Evolutionary conservation across 306 rosid species (phyloP).

Genomic region (Cyclanthera cordifolia): DNA sequence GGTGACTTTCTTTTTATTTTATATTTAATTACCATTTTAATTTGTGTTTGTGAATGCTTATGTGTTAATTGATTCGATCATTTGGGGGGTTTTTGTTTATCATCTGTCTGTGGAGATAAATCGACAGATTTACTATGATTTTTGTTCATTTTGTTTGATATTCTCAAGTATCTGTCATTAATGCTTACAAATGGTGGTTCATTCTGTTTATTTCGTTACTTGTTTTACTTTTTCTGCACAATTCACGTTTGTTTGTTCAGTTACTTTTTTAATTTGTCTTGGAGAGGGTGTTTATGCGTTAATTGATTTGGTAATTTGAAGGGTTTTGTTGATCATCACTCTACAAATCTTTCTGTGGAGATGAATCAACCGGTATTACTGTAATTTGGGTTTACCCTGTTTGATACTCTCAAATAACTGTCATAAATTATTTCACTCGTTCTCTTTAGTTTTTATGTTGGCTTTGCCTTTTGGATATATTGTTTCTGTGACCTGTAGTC

Average conservation of each 20-base stretch:
- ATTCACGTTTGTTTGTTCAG: background rate
- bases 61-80: background rate
- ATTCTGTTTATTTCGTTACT: background rate
- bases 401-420: background rate
- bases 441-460: background rate
- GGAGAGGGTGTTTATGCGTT: background rate
- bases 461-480: background rate
- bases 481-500: background rate
- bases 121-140: background rate
- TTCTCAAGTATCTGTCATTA: background rate
- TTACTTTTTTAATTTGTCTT: background rate
- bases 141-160: background rate
- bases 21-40: background rate
- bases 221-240: background rate
- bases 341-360: background rate
- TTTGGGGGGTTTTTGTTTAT: background rate
- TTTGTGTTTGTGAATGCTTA: background rate
- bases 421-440: background rate
- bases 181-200: too few species aligned
- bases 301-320: background rate
- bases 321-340: background rate
- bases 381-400: background rate
- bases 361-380: background rate
- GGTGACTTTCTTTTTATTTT: slow-evolving; percentile 34
- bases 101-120: too few species aligned